Conservation (phyloP, 2,329 filamentous ascomycete genomes). For the Sclerotinia trifoliorum region DNA sequence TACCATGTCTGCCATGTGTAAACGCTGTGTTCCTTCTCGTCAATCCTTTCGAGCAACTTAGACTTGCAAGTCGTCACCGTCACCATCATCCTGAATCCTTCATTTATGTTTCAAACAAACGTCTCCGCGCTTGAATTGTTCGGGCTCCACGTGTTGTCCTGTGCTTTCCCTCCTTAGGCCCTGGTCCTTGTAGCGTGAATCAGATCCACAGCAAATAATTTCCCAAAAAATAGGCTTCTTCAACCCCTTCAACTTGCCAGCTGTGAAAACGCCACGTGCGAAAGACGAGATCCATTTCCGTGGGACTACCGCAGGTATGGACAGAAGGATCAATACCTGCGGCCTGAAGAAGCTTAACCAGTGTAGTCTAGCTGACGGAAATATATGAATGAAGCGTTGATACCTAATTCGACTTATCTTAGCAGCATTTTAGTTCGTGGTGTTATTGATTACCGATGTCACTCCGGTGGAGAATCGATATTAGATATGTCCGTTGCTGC, state of each 20-base stretch:
- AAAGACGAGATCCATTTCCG: not conserved
- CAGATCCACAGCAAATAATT: slow-evolving; percentile 1
- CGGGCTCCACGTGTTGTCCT: not conserved
- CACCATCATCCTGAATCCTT: slow-evolving; percentile 17
- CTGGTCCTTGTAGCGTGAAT: slow-evolving; percentile 8
- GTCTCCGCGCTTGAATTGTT: slow-evolving; percentile 11
- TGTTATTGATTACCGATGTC: not conserved
- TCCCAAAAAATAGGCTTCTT: not conserved
- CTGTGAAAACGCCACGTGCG: slow-evolving; percentile 12
- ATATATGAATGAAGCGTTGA: slow-evolving; percentile 11
- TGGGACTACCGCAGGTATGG: not conserved
- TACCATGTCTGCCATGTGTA: slow-evolving; percentile 5
- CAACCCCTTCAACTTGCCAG: not conserved
- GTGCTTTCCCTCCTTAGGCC: not conserved
- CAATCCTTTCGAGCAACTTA: not conserved
- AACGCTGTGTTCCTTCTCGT: not conserved
- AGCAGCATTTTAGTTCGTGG: not conserved
- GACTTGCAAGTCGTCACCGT: not conserved
- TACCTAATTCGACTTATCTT: slow-evolving; percentile 8
- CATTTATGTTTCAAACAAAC: slow-evolving; percentile 6
- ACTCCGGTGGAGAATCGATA: not conserved
- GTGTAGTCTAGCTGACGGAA: not conserved
- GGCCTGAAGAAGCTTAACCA: not conserved
- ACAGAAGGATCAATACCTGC: slow-evolving; percentile 9
- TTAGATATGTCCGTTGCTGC: not conserved